Evolutionary conservation across 139 green algal genomes (phyloP), one percentile per base, ranked within the genome.

Genomic region (Coccomyxa sp.): DNA sequence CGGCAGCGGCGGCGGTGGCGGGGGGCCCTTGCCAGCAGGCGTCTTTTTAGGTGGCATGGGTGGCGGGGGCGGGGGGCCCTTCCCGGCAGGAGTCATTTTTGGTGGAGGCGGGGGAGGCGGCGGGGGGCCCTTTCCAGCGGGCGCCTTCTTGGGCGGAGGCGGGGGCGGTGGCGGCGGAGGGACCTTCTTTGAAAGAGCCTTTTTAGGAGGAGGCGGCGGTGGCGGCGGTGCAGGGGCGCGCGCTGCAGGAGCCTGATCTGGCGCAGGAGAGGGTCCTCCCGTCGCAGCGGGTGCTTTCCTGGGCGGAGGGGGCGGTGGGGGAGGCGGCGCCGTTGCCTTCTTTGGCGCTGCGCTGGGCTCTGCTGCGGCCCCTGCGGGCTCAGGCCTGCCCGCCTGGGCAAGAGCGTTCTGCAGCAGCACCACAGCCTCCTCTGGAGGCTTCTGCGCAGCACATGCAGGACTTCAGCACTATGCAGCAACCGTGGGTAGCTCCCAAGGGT

Each of bases 1-100:
- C 6, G 83, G 83, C 37, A 74, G 80, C 33, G 80, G 73, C 44
- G 73, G 78, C 37, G 85, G 82, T 2, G 84, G 76, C 16, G 79
- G 74, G 44, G 86, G 58, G 10, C 58, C 79, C 38, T 87, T 87
- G 16, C 36, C 39, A 14, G 50, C 79, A 44, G 77, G 50, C 18
- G 68, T n/a, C 50, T 64, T 24, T 16, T 34, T 22, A 22, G 64
- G 64, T 36, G 7, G 64, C 64, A 80, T 82, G 7, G 86, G 80
- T 1, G 85, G 85, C 31, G 85, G 85, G 1, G 81, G 55, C 55
- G 75, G 36, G 40, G 22, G 29, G 16, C 44, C 68, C 37, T 37
- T n/a, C 7, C 34, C n/a, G n/a, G n/a, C n/a, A n/a, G n/a, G n/a
- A n/a, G n/a, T n/a, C n/a, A n/a, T n/a, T n/a, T n/a, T n/a, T n/a